phyloP scores from a whole-genome alignment of 805 yeast species.

The Teunomyces atbi region DNA sequence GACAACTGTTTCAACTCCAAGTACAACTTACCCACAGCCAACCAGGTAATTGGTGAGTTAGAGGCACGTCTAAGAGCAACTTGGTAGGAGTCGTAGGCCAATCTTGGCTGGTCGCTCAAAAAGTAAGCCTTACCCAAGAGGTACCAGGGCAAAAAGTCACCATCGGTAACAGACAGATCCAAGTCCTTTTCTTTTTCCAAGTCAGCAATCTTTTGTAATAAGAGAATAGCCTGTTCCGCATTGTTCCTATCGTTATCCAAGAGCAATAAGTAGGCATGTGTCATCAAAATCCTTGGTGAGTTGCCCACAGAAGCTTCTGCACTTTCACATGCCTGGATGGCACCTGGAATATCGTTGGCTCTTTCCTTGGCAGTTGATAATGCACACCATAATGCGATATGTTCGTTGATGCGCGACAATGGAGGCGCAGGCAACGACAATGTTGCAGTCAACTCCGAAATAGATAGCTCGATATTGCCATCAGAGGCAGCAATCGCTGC shows the following conservation, averaged over 20 bases:
- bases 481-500: conserved; percentile 55
- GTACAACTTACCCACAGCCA: conserved; percentile 62
- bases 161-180: conserved; percentile 18
- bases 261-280: conserved; percentile 51
- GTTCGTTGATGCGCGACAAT: conserved; percentile 43
- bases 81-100: conserved; percentile 56
- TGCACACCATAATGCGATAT: conserved; percentile 53
- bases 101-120: conserved; percentile 43
- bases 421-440: conserved; percentile 51
- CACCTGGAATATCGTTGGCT: conserved; percentile 49
- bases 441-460: conserved; percentile 49
- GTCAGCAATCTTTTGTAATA: conserved; percentile 33
- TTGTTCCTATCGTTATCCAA: conserved; percentile 22
- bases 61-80: conserved; percentile 53
- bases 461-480: conserved; percentile 49
- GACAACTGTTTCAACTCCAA: conserved; percentile 57
- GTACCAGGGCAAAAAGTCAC: conserved; percentile 60
- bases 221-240: conserved; percentile 34
- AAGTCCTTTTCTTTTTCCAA: conserved; percentile 18
- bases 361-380: conserved; percentile 51
- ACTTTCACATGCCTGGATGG: conserved; percentile 49
- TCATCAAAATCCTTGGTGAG: conserved; percentile 42
- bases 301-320: conserved; percentile 47
- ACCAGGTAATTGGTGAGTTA: conserved; percentile 60
- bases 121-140: conserved; percentile 54